Evolutionary conservation across 1,284 basidiomycete species (phyloP).

Genomic region (Ganoderma resinaceum): DNA sequence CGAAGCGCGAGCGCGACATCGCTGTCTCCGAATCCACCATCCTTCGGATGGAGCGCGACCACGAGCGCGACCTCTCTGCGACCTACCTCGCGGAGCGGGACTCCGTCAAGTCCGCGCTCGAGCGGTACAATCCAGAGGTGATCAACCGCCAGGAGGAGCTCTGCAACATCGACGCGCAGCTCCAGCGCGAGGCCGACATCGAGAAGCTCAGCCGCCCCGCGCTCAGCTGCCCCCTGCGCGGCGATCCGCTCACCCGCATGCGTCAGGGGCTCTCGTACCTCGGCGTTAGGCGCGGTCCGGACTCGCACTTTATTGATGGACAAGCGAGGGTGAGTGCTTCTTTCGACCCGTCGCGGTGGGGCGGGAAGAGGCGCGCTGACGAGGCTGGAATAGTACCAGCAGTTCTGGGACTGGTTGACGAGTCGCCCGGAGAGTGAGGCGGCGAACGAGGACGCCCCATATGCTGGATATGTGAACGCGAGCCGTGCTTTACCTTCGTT

Average conservation of each 20-base stretch:
- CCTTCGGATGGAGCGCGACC: not conserved
- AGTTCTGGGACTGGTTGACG: not conserved
- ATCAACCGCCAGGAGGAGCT: conserved; percentile 17
- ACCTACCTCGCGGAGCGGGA: conserved; percentile 2
- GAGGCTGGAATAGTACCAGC: not conserved
- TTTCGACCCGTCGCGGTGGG: not conserved
- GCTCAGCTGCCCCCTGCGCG: not conserved
- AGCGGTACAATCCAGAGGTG: conserved; percentile 19
- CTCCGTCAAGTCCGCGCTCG: conserved; percentile 6
- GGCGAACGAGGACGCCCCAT: not conserved
- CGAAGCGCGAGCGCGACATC: not conserved
- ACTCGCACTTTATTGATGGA: conserved; percentile 1
- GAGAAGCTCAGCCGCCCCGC: not conserved
- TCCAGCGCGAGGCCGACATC: not conserved
- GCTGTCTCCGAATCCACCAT: not conserved
- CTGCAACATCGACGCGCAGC: conserved; percentile 1
- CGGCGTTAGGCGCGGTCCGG: conserved; percentile 1
- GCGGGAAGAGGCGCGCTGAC: not conserved
- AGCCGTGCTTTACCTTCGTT: not conserved
- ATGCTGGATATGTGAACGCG: not conserved
- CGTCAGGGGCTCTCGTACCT: conserved; percentile 14
- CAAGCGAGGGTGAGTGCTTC: not conserved
- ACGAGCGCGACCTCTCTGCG: not conserved
- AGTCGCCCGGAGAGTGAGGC: not conserved
- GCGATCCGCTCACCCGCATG: conserved; percentile 11